Percentiles rank a stretch among this genome's conserved stretches.
Conservation (phyloP, 371 early-diverging fungal species). For the Circinella umbellata region DNA sequence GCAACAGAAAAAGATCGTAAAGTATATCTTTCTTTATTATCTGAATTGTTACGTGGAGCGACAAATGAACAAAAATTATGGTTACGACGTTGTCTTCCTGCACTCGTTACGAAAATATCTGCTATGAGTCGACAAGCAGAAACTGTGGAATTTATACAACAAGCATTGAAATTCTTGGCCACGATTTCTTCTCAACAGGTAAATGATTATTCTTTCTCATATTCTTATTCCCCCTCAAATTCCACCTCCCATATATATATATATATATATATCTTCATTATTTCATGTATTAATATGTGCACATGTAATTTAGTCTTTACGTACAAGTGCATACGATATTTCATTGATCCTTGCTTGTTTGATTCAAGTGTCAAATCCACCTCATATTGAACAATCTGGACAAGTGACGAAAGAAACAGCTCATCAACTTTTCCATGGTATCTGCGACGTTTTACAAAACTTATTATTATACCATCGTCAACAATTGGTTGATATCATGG, state of each 20-base stretch:
- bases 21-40: conserved; percentile 37
- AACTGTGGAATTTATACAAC: conserved; percentile 38
- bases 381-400: conserved; percentile 28
- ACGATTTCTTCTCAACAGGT: conserved; percentile 35
- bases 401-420: conserved; percentile 23
- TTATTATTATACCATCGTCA: conserved; percentile 52
- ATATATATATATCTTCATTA: too few relatives aligned
- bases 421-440: conserved; percentile 38
- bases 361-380: conserved; percentile 37
- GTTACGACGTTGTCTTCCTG: conserved; percentile 46
- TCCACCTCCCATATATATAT: too few relatives aligned
- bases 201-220: background rate
- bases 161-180: conserved; percentile 39
- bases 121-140: conserved; percentile 41
- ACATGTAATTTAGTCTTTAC: conserved; percentile 1
- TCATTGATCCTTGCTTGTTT: conserved; percentile 43
- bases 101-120: conserved; percentile 39
- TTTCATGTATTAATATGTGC: background rate
- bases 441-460: conserved; percentile 52
- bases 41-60: background rate
- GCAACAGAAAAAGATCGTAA: conserved; percentile 28
- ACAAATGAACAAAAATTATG: conserved; percentile 39
- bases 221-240: too few relatives aligned
- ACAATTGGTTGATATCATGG: conserved; percentile 48
- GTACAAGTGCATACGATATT: background rate